phyloP scores from a whole-genome alignment of 1,284 basidiomycete genomes.

The Omphalotus olearius region DNA sequence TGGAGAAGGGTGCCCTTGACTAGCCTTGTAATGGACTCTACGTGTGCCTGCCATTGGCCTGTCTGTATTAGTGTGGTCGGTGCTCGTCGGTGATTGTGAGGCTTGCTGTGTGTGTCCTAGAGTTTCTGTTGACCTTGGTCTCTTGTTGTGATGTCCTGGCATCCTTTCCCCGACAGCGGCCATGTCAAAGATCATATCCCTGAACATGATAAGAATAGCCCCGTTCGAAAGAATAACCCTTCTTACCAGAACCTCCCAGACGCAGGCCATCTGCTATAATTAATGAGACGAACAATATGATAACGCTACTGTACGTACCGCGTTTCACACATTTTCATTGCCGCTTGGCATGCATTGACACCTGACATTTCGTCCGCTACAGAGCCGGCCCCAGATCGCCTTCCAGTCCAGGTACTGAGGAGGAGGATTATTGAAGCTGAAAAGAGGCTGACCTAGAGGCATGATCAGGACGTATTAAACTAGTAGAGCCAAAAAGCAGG shows the following conservation, averaged over 20 bases:
- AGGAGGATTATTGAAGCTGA: conserved; percentile 51
- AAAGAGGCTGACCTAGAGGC: conserved; percentile 3
- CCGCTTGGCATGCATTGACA: conserved; percentile 49
- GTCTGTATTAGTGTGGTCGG: not conserved
- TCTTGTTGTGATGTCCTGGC: conserved; percentile 8
- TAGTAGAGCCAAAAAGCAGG: conserved; percentile 17
- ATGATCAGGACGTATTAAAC: not conserved
- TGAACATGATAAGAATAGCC: conserved; percentile 11
- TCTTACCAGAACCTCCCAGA: conserved; percentile 38
- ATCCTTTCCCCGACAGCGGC: conserved; percentile 17
- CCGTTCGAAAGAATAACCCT: not conserved
- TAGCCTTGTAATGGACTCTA: not conserved
- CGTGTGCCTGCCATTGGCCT: conserved; percentile 5
- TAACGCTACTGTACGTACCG: conserved; percentile 22
- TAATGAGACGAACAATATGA: too few relatives aligned
- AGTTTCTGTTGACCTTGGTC: conserved; percentile 9
- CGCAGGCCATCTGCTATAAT: conserved; percentile 30
- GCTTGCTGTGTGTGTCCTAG: not conserved
- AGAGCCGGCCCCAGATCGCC: conserved; percentile 35
- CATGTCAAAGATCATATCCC: conserved; percentile 32
- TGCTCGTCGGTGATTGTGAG: not conserved
- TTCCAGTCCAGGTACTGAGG: conserved; percentile 57
- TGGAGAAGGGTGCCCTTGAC: too few relatives aligned
- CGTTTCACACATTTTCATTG: conserved; percentile 43
- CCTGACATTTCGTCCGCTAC: conserved; percentile 47